Evolutionary conservation across 169 alveolate genomes (phyloP), one percentile per base, ranked within the genome.

Genomic region (Plasmodium vivax): DNA sequence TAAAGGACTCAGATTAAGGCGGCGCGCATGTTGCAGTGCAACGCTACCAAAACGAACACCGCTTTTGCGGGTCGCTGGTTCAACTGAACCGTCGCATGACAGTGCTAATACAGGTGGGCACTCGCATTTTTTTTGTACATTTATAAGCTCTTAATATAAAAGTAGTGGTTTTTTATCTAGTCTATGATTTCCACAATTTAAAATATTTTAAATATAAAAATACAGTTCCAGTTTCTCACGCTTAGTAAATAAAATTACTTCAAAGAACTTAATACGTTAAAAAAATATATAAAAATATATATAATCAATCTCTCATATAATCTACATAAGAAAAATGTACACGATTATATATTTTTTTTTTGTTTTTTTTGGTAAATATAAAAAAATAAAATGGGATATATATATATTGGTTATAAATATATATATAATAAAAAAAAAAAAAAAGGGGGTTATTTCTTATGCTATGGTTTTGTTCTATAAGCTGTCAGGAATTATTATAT

Each of bases 221-320:
- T 68, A 68, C 77, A 68, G 77, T 68, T 68, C 58, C 77, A 68
- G 38, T 68, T 19, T 68, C 77, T 68, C 77, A 68, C 77, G 77
- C 1, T 68, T 68, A 68, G 43, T 68, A 68, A 68, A 68, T 68
- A 23, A 68, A 68, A 68, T 2, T 68, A 68, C 77, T 68, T 68
- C 41, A 68, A 68, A 19, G 77, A 68, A 19, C 77, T 6, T 68
- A 68, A 68, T 4, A 23, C 41, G n/a, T 68, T 62, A 23, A 68
- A 68, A 68, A 68, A 68, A 68, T 58, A 58, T 58, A 58, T 56
- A 56, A 16, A 56, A 16, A 54, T 56, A 68, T 68, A 68, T 68
- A 23, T 68, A 68, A n/a, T n/a, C 23, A 68, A 68, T 23, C 77
- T 68, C 77, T 68, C 77, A 0, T 62, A 23, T 68, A 68, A 68